Percentiles rank a stretch among this genome's conserved stretches.
Evolutionary conservation across 78 protist species (phyloP).

Genomic region (Dictyostelium capitatum): DNA sequence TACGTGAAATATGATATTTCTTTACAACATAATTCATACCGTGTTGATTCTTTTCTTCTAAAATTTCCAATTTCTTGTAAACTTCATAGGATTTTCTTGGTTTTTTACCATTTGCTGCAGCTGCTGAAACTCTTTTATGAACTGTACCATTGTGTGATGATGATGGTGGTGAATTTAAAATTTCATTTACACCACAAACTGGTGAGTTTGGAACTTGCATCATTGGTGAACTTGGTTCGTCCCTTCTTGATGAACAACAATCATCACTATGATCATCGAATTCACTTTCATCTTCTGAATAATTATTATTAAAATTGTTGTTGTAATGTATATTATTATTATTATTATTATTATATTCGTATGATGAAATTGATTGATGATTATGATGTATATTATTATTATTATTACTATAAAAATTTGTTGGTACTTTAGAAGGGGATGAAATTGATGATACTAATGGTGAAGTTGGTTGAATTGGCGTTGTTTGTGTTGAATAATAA

Average conservation of each 20-base stretch:
- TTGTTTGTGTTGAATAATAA: not conserved
- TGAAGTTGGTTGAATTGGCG: not conserved
- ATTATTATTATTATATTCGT: not conserved
- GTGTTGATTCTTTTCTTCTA: slow-evolving; percentile 47
- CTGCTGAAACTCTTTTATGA: not conserved
- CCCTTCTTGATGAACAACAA: not conserved
- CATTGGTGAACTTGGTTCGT: slow-evolving; percentile 17
- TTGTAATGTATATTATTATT: not conserved
- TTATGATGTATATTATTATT: not conserved
- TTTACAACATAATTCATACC: slow-evolving; percentile 67
- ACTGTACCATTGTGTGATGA: not conserved
- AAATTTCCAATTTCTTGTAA: slow-evolving; percentile 53
- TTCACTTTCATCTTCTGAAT: slow-evolving; percentile 12
- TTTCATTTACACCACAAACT: not conserved
- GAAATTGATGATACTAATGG: not conserved
- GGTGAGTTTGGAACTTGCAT: slow-evolving; percentile 27
- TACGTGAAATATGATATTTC: slow-evolving; percentile 43
- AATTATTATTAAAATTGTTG: not conserved
- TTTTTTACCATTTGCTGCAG: slow-evolving; percentile 4
- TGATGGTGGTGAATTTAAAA: not conserved
- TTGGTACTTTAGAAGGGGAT: not conserved
- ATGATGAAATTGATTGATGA: not conserved
- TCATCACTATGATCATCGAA: not conserved
- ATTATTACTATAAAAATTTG: not conserved
- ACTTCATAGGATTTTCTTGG: slow-evolving; percentile 71